Base-by-base conservation (phyloP, 192 early-diverging fungal species). In the Dissophora ornata region DNA sequence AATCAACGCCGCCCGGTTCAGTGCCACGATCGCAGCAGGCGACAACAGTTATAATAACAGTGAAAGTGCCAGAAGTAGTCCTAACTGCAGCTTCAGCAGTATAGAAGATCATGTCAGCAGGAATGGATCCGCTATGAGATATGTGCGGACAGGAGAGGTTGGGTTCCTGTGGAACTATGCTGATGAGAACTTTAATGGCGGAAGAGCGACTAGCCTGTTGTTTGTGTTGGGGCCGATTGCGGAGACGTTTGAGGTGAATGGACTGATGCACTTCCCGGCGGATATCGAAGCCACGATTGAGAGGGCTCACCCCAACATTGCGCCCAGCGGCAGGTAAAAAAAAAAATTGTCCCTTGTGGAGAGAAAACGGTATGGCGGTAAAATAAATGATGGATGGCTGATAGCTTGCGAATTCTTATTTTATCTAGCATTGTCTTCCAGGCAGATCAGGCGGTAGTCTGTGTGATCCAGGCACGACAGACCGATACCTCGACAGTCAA, bases 141-240 rank as follows among this genome's bases (percentile, higher is more conserved):
- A 89, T 81, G 86, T 87, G 54, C 87, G 91, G 19, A 94, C 94
- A 1, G 94, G 94, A 18, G 92, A 93, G 65, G 51, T 90, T 36
- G 94, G 94, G 9, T 95, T 95, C 70, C 53, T 95, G 50, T 90
- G 90, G 79, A 86, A 55, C 83, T 93, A 38, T 67, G 81, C 18
- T 36, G 18, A 57, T 40, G 44, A 55, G 2, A 38, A 64, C 29
- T 71, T 71, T 11, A 71, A 63, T 52, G 61, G 40, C 32, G 61
- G 69, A 3, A 29, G 48, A 25, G 21, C 61, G 1, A 71, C 61
- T 4, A 71, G 61, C 25, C 47, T 71, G 18, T 53, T 95, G 67
- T 95, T 90, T 83, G 90, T 94, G 12, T 64, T 93, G 13, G 92
- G 94, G 21, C 68, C 85, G 3, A 83, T 93, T 21, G 70, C 69